A percentile compares a stretch with the other conserved stretches of the same genome.
phyloP scores from a whole-genome alignment of 148 eudicot genomes.

The Oxyria digyna region DNA sequence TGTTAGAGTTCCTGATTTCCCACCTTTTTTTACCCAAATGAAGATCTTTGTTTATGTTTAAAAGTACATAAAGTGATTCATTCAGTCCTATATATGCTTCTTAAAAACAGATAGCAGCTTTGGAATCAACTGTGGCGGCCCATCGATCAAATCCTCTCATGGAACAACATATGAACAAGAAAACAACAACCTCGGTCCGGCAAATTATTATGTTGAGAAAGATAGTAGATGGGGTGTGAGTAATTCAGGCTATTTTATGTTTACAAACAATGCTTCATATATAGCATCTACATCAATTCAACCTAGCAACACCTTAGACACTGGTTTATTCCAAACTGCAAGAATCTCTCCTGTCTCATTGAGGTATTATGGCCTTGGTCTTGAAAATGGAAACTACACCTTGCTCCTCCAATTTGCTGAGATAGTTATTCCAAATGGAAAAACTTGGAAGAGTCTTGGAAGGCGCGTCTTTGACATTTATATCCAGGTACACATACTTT shows the following conservation, averaged over 20 bases:
- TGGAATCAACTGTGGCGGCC: constrained; percentile 19
- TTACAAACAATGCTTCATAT: background rate
- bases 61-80: constrained; percentile 7
- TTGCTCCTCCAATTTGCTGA: background rate
- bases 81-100: background rate
- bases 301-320: constrained; percentile 1
- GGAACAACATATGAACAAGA: background rate
- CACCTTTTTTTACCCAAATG: too few relatives aligned
- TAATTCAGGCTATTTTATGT: background rate
- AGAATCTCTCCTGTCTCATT: constrained; percentile 3
- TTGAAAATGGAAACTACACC: background rate
- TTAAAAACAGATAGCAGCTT: constrained; percentile 39
- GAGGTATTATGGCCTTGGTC: background rate
- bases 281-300: background rate
- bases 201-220: background rate
- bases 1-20: too few relatives aligned
- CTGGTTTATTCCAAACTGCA: background rate
- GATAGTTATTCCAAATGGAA: background rate
- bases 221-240: constrained; percentile 1
- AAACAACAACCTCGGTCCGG: background rate
- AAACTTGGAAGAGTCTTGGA: constrained; percentile 34
- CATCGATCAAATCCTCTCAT: background rate
- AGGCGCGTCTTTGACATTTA: constrained; percentile 74
- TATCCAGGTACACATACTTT: constrained; percentile 53
- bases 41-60: background rate